These are phyloP conservation scores for Hyphopichia khmerensis DNA, from an alignment of 1,139 yeast species.

Conservation along the genomic window DNA sequence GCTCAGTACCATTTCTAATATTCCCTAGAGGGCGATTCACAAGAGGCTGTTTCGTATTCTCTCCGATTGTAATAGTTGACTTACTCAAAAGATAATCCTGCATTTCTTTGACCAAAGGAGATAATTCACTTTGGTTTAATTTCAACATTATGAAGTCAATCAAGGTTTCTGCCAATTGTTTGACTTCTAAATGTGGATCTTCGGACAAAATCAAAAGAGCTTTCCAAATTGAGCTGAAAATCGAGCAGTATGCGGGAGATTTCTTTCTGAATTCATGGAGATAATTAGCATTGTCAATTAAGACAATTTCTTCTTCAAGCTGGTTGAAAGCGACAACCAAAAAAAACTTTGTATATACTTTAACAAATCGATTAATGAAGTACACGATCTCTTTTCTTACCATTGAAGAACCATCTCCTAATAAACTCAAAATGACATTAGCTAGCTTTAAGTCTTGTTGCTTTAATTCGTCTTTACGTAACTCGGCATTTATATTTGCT, in stretches of 20 bases:
- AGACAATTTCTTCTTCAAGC: constrained; percentile 74
- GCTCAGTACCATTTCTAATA: constrained; percentile 10
- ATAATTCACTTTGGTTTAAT: constrained; percentile 66
- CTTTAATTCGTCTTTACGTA: constrained; percentile 45
- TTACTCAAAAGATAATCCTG: constrained; percentile 61
- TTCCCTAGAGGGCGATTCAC: constrained; percentile 25
- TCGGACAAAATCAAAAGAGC: constrained; percentile 76
- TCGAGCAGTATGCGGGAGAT: constrained; percentile 80
- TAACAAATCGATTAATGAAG: constrained; percentile 72
- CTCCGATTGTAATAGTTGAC: constrained; percentile 41
- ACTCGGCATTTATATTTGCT: constrained; percentile 17
- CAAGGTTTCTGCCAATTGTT: constrained; percentile 67
- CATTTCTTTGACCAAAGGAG: constrained; percentile 62
- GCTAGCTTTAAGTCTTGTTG: constrained; percentile 57
- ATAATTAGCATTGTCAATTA: constrained; percentile 59
- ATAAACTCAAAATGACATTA: constrained; percentile 42
- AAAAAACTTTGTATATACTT: constrained; percentile 70
- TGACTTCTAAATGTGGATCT: constrained; percentile 88
- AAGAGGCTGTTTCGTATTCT: constrained; percentile 39
- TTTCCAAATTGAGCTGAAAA: constrained; percentile 88
- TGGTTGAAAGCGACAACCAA: constrained; percentile 87
- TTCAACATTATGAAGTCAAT: constrained; percentile 73
- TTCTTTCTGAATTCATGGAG: constrained; percentile 60
- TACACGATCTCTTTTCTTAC: constrained; percentile 84
- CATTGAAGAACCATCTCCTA: constrained; percentile 86